A percentile compares a stretch with the other conserved stretches of the same genome.
Evolutionary conservation across 1,284 basidiomycete species (phyloP).

Genomic region (Ceratobasidium sp.): DNA sequence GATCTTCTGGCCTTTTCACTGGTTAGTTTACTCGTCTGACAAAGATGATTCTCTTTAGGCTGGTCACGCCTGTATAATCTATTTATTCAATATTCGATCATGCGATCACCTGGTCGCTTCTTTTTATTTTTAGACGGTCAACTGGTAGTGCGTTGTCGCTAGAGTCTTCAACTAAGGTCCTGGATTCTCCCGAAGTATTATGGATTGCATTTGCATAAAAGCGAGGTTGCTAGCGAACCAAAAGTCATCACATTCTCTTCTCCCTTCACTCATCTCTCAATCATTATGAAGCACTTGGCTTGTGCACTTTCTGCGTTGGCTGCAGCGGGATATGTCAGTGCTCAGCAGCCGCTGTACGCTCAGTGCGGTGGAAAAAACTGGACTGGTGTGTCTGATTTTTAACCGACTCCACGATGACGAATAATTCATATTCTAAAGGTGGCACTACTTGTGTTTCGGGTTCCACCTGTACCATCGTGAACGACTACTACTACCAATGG

Average conservation of each 20-base stretch:
- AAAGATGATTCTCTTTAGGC: not conserved
- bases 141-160: not conserved
- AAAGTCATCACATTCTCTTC: not conserved
- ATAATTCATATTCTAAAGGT: too few species aligned
- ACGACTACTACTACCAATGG: conserved; percentile 42
- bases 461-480: conserved; percentile 40
- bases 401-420: too few species aligned
- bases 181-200: conserved; percentile 21
- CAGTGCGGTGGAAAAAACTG: conserved; percentile 39
- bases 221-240: not conserved
- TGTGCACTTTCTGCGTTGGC: conserved; percentile 14
- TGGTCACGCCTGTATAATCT: not conserved
- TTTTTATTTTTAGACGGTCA: not conserved
- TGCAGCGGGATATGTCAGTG: conserved; percentile 37
- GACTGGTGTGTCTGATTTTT: conserved; percentile 29
- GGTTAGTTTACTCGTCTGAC: conserved; percentile 4
- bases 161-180: not conserved
- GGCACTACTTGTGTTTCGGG: conserved; percentile 41
- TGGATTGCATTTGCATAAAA: conserved; percentile 9
- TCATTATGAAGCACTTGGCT: conserved; percentile 17
- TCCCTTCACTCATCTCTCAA: not conserved
- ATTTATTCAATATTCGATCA: not conserved
- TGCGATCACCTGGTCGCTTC: conserved; percentile 7
- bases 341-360: conserved; percentile 31
- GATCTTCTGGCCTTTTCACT: not conserved